Percentiles rank a stretch among this genome's conserved stretches.
Evolutionary conservation across 108 stramenopile genomes (phyloP).

Genomic region (Skeletonema tropicum): DNA sequence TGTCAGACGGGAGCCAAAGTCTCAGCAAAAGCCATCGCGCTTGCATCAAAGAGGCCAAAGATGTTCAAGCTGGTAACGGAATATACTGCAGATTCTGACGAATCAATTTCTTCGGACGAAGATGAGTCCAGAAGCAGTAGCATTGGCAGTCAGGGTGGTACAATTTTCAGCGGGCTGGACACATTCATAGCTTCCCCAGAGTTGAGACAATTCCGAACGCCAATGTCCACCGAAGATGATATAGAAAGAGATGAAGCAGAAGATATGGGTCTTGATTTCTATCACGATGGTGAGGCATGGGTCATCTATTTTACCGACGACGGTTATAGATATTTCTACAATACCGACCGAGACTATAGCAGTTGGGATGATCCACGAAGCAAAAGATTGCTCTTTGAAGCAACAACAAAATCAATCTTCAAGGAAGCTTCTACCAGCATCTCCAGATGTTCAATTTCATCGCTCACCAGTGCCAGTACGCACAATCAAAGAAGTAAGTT

Average conservation of each 20-base stretch:
- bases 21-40: slow-evolving; percentile 23
- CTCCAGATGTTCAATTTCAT: background rate
- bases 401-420: background rate
- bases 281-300: slow-evolving; percentile 19
- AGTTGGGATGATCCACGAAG: slow-evolving; percentile 38
- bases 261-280: slow-evolving; percentile 6
- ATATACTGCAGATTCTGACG: slow-evolving; percentile 13
- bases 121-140: slow-evolving; percentile 13
- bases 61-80: slow-evolving; percentile 27
- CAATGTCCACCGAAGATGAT: background rate
- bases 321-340: slow-evolving; percentile 35
- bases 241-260: too few relatives aligned
- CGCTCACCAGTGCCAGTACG: background rate
- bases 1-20: slow-evolving; percentile 48
- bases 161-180: slow-evolving; percentile 32
- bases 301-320: slow-evolving; percentile 21
- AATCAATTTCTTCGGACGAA: background rate
- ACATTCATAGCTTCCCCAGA: slow-evolving; percentile 16
- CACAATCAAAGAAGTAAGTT: background rate
- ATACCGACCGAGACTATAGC: slow-evolving; percentile 16
- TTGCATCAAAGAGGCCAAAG: slow-evolving; percentile 30
- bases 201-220: slow-evolving; percentile 2
- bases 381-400: background rate
- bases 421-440: background rate
- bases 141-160: background rate